Evolutionary conservation across 1,139 yeast genomes (phyloP).

Genomic region (Suhomyces maxii): DNA sequence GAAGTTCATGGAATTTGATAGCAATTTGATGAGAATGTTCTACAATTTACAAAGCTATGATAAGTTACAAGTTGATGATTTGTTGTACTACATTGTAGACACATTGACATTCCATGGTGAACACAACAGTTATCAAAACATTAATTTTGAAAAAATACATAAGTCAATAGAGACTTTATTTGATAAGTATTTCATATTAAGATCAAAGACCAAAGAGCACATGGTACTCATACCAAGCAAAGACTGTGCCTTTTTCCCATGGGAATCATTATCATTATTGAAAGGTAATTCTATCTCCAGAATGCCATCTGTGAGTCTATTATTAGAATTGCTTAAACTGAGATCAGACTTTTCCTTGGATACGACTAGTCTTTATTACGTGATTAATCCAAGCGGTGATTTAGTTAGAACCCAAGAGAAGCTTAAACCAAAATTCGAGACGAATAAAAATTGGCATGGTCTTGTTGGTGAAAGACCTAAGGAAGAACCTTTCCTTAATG

Average conservation of each 20-base stretch:
- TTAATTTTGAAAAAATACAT: slow-evolving; percentile 56
- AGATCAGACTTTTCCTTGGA: slow-evolving; percentile 9
- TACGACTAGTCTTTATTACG: slow-evolving; percentile 45
- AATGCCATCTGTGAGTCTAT: slow-evolving; percentile 62
- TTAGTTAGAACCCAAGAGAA: slow-evolving; percentile 63
- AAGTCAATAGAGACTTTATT: slow-evolving; percentile 26
- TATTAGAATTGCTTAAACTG: slow-evolving; percentile 42
- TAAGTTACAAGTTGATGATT: slow-evolving; percentile 54
- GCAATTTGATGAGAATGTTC: slow-evolving; percentile 52
- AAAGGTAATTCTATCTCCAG: slow-evolving; percentile 62
- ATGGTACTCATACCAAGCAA: slow-evolving; percentile 69
- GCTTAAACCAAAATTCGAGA: slow-evolving; percentile 49
- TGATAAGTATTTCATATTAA: slow-evolving; percentile 39
- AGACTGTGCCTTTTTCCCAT: slow-evolving; percentile 68
- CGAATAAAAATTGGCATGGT: slow-evolving; percentile 53
- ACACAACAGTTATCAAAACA: slow-evolving; percentile 60
- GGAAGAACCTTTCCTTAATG: slow-evolving; percentile 41
- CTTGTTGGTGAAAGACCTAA: slow-evolving; percentile 55
- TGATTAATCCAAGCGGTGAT: slow-evolving; percentile 84
- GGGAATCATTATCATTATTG: slow-evolving; percentile 78
- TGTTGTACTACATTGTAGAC: slow-evolving; percentile 63
- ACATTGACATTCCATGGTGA: slow-evolving; percentile 63
- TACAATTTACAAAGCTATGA: slow-evolving; percentile 41
- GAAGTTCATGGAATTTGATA: slow-evolving; percentile 42
- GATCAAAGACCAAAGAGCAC: slow-evolving; percentile 40